Conservation (phyloP, 2,329 filamentous ascomycete species). For the Amphichorda felina region DNA sequence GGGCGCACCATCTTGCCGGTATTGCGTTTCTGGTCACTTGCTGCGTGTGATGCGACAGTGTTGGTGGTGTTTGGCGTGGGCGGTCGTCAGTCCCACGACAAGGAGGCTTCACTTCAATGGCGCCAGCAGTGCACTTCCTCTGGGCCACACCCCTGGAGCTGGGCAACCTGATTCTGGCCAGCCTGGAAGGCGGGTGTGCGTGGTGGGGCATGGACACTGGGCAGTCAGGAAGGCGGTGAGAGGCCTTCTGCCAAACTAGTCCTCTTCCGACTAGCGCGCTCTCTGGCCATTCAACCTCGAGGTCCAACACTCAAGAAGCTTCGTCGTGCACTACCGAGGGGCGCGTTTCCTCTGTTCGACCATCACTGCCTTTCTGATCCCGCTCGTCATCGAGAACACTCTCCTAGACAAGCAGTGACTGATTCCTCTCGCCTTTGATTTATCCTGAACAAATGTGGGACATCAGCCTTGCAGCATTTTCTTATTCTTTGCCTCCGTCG, state of each 20-base stretch:
- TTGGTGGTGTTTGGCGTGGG: not conserved
- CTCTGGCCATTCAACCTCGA: too few relatives aligned
- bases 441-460: not conserved
- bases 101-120: conserved; percentile 1
- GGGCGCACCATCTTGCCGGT: conserved; percentile 25
- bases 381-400: too few relatives aligned
- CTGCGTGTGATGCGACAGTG: not conserved
- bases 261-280: not conserved
- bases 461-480: not conserved
- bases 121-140: not conserved
- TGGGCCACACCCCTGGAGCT: not conserved
- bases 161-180: not conserved
- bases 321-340: too few relatives aligned
- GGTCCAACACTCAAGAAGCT: too few relatives aligned
- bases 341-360: too few relatives aligned
- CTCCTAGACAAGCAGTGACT: too few relatives aligned
- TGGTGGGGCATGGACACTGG: conserved; percentile 1
- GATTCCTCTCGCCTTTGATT: too few relatives aligned
- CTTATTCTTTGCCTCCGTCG: too few relatives aligned
- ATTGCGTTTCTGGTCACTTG: not conserved
- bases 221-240: conserved; percentile 7
- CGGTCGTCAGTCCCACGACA: not conserved
- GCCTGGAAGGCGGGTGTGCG: not conserved
- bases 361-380: too few relatives aligned
- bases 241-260: conserved; percentile 3